Percentiles rank a stretch among this genome's conserved stretches.
phyloP scores from a whole-genome alignment of 1,139 yeast species.

The Hansenula anomala region DNA sequence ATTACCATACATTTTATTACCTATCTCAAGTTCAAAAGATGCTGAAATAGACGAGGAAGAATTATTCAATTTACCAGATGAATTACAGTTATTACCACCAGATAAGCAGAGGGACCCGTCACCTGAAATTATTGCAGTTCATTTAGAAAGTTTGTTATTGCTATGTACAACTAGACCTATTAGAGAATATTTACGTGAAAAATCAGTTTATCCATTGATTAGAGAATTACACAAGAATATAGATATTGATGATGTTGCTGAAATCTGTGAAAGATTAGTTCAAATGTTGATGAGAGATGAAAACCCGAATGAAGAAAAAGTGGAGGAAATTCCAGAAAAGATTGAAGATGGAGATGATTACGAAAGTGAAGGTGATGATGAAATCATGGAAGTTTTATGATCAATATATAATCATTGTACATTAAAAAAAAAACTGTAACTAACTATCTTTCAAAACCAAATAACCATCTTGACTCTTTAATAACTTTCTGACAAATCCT shows the following conservation, averaged over 20 bases:
- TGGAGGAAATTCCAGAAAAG: not conserved
- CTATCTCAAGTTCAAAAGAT: slow-evolving; percentile 77
- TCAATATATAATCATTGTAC: not conserved
- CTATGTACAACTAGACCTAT: slow-evolving; percentile 70
- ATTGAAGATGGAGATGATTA: slow-evolving; percentile 12
- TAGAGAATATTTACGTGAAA: slow-evolving; percentile 71
- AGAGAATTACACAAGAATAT: slow-evolving; percentile 77
- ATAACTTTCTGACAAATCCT: slow-evolving; percentile 61
- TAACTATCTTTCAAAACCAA: slow-evolving; percentile 43
- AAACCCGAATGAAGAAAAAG: slow-evolving; percentile 39
- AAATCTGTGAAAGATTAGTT: slow-evolving; percentile 69
- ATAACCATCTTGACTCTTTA: slow-evolving; percentile 61
- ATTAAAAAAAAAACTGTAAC: no score
- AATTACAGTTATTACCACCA: slow-evolving; percentile 71
- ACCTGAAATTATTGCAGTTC: slow-evolving; percentile 58
- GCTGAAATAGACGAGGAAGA: slow-evolving; percentile 73
- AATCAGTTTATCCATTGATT: slow-evolving; percentile 76
- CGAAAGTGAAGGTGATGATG: slow-evolving; percentile 10
- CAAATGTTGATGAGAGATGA: slow-evolving; percentile 93
- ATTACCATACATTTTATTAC: slow-evolving; percentile 76
- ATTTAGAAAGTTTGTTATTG: slow-evolving; percentile 70
- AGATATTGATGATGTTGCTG: slow-evolving; percentile 61
- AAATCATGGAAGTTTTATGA: slow-evolving; percentile 29
- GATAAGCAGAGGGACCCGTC: slow-evolving; percentile 78
- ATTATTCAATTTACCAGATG: slow-evolving; percentile 83